Percentiles rank a stretch among this genome's conserved stretches.
These are phyloP conservation scores for Cucumis cinereus DNA, from an alignment of 306 rosid genomes.

Conservation along the genomic window DNA sequence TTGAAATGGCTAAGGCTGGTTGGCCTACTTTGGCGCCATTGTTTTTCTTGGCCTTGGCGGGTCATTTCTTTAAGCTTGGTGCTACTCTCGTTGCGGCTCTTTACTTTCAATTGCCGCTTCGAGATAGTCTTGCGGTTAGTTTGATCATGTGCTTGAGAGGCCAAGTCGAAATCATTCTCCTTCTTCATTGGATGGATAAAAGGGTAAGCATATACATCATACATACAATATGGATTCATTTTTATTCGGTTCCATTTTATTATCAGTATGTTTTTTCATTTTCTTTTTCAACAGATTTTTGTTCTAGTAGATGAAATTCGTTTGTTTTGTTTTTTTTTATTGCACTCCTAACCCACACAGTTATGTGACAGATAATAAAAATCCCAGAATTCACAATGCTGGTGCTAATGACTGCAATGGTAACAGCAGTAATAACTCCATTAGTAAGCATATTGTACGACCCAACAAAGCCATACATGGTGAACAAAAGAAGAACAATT, in stretches of 20 bases:
- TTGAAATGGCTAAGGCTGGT: conserved; percentile 13
- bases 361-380: conserved; percentile 29
- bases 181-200: conserved; percentile 60
- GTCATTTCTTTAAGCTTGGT: conserved; percentile 27
- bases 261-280: no score
- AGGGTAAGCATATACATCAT: conserved; percentile 13
- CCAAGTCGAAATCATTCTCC: conserved; percentile 46
- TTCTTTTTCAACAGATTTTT: no score
- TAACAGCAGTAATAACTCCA: conserved; percentile 37
- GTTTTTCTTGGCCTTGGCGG: conserved; percentile 24
- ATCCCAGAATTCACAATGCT: conserved; percentile 40
- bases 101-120: conserved; percentile 28
- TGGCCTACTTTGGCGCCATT: conserved; percentile 38
- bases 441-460: conserved; percentile 50
- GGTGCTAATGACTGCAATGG: conserved; percentile 28
- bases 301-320: no score
- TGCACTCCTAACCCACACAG: neutral
- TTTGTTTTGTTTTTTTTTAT: no score
- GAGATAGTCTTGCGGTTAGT: conserved; percentile 43
- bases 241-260: no score
- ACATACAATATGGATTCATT: no score
- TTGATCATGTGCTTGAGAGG: conserved; percentile 54
- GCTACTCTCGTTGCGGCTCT: conserved; percentile 18
- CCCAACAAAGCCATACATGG: conserved; percentile 73
- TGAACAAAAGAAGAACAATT: conserved; percentile 52